Evolutionary conservation across 805 yeast species (phyloP).

Genomic region (Pichia paraexigua): DNA sequence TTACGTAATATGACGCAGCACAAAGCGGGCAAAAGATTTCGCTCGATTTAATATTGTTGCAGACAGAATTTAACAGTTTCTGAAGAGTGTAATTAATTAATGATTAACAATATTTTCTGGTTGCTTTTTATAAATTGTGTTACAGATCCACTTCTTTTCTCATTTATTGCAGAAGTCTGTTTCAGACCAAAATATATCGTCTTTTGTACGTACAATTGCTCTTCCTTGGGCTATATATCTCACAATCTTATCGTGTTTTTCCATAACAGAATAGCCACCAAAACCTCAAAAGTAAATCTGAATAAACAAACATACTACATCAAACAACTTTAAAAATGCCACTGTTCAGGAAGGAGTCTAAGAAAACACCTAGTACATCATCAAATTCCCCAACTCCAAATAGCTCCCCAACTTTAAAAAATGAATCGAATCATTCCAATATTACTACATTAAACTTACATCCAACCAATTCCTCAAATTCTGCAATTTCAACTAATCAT

Average conservation of each 20-base stretch:
- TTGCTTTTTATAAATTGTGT: neutral
- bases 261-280: neutral
- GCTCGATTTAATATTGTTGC: neutral
- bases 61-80: neutral
- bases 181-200: neutral
- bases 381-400: neutral
- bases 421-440: neutral
- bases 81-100: neutral
- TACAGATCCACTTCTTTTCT: neutral
- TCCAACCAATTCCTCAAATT: neutral
- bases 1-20: no score
- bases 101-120: no score
- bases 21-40: no score
- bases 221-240: neutral
- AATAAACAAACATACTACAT: neutral
- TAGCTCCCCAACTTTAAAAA: constrained; percentile 4
- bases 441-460: neutral
- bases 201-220: neutral
- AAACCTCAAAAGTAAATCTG: neutral
- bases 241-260: neutral
- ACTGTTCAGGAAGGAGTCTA: constrained; percentile 1
- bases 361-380: neutral
- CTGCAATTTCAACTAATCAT: neutral
- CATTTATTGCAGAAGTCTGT: neutral
- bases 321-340: neutral